Base-by-base conservation (phyloP, 2,329 filamentous ascomycete genomes). In the Podosphaera xanthii region DNA sequence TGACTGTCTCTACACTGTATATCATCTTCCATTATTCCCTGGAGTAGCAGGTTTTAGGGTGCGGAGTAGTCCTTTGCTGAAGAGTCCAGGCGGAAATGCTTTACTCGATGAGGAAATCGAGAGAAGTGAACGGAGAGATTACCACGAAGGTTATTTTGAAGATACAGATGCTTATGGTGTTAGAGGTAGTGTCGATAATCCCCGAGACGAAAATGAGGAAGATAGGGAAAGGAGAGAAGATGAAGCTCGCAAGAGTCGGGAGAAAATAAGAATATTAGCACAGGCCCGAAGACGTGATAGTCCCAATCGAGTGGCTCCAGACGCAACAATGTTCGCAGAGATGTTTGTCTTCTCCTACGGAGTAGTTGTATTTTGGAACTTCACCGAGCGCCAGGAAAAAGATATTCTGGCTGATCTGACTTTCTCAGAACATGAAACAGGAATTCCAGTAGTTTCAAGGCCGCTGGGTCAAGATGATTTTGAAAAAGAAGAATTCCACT, bases 291-390 rank as follows among this genome's bases (percentile, higher is more conserved):
- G 74, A 63, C 74, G 73, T 50, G 65, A 74, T 60, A 75, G 76
- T 67, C 72, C 79, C 33, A 76, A 79, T 69, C 77, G 80, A 35
- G 76, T 87, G 33, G 79, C 79, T 0, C 79, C 85, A 4, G 81
- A 88, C 67, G 80, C 83, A 42, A 83, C 91, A 67, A 78, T 83
- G 59, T 88, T 94, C 68, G 91, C 87, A 49, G 92, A 98, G 72
- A 87, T 97, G 81, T 97, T 95, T 69, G 84, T 98, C 65, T 97
- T 94, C 71, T 91, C 87, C 14, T 98, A 98, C 68, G 92, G 92
- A 30, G 91, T 98, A 0, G 91, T 92, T 0, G 92, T 98, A 4
- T 95, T 98, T 70, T 98, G 92, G 92, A 98, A 98, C 70, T 96
- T 98, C 66, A 91, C 87, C 9, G 90, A 95, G 70, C 80, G 84